Base-by-base conservation (phyloP, 805 yeast genomes). In the Barnettozyma wickerhamii region DNA sequence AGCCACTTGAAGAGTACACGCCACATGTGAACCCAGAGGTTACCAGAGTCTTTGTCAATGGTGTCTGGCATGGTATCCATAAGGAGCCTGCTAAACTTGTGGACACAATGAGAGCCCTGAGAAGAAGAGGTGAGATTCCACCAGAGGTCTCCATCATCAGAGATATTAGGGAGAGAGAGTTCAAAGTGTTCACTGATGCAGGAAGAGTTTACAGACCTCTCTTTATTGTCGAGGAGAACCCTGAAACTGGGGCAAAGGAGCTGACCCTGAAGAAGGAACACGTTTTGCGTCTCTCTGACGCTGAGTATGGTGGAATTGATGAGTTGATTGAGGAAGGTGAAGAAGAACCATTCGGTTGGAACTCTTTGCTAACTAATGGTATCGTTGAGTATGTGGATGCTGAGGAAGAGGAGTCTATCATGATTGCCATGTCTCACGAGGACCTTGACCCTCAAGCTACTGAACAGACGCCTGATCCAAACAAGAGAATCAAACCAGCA, bases 31-130 rank as follows among this genome's bases (percentile, higher is more conserved):
- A 88, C 40, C 90, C 91, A 33, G 87, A 85, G 59, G 87, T 95
- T 26, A 90, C 97, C 2, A 79, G 96, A 65, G 90, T 93, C 40
- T 93, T 93, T 62, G 95, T 93, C 40, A 93, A 93, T 60, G 99
- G 99, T 75, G 96, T 91, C 41, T 93, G 99, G 99, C 95, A 90
- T 38, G 99, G 99, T 69, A 91, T 95, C 29, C 98, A 91, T 61
- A 80, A 95, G 68, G 96, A 91, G 52, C 97, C 99, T 28, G 85
- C 90, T n/a, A 77, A 79, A 61, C 75, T 93, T 58, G 91, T 87
- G 42, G 90, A 84, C 35, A 90, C 96, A 17, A 84, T 93, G 79
- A 79, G 93, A 60, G 79, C 84, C 41, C 74, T 93, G 60, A 79
- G 99, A 69, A 84, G 99, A 74, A 83, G 81, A 60, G 97, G 98